Evolutionary conservation across 352 stramenopile genomes (phyloP), one percentile per base, ranked within the genome.

Genomic region (Thalassiosira livingstoniorum): DNA sequence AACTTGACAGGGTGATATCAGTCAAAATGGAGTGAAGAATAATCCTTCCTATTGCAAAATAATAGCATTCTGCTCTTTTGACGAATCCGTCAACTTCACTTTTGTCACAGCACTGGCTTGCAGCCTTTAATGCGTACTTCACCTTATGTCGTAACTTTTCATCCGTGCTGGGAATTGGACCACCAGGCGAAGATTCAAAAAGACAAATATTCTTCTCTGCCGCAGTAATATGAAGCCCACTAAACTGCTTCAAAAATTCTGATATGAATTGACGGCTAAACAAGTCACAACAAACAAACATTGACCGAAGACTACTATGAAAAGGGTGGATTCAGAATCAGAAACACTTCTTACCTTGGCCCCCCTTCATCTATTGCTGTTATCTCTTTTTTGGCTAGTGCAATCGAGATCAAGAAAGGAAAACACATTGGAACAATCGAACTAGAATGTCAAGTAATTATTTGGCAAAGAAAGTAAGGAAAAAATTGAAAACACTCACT

Each of bases 331-430:
- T n/a, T n/a, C n/a, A n/a, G n/a, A n/a, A n/a, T n/a, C n/a, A n/a
- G n/a, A n/a, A n/a, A n/a, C n/a, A n/a, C n/a, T n/a, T n/a, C n/a
- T n/a, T n/a, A n/a, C n/a, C n/a, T n/a, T 45, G 67, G 67, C 2
- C 67, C 67, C 23, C 67, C 54, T 58, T 75, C 34, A 66, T 75
- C 67, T 31, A 47, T 45, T 32, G 67, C 67, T 43, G 67, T 75
- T 3, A 55, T 35, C 13, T n/a, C 27, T 13, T 43, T 42, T n/a
- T 34, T 64, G 27, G n/a, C 47, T 58, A 27, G 10, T 51, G 42
- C n/a, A n/a, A n/a, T n/a, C n/a, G n/a, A n/a, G n/a, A n/a, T n/a
- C n/a, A n/a, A n/a, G n/a, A n/a, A n/a, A n/a, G n/a, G n/a, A n/a
- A n/a, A n/a, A 18, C 18, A 18, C 10, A 18, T 51, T 51, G 42